phyloP scores from a whole-genome alignment of 169 alveolate genomes.

The Plasmodium knowlesi region DNA sequence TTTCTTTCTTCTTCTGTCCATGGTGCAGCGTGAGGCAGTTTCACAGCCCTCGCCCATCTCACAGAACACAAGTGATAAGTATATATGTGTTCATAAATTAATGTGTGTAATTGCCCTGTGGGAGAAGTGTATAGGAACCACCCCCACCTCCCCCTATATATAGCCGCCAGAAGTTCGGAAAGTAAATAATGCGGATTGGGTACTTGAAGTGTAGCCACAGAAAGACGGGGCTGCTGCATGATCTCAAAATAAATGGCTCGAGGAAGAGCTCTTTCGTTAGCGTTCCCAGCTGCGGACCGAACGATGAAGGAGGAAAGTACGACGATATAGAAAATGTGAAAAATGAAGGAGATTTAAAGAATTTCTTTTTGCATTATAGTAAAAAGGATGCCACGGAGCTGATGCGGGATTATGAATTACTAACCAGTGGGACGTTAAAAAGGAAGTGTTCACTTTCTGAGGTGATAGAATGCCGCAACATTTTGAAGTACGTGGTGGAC shows the following conservation, averaged over 20 bases:
- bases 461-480: slow-evolving; percentile 13
- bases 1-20: background rate
- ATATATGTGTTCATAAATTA: background rate
- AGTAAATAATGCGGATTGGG: background rate
- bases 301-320: background rate
- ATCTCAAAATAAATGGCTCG: background rate
- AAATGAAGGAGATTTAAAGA: slow-evolving; percentile 14
- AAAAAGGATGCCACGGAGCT: background rate
- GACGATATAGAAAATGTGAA: slow-evolving; percentile 25
- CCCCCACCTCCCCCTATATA: background rate
- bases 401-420: slow-evolving; percentile 12
- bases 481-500: slow-evolving; percentile 16
- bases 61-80: background rate
- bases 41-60: background rate
- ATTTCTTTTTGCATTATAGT: slow-evolving; percentile 4
- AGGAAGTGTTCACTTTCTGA: slow-evolving; percentile 14
- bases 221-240: background rate
- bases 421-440: slow-evolving; percentile 11
- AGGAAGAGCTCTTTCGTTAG: background rate
- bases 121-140: background rate
- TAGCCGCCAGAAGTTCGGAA: background rate
- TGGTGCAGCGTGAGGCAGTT: background rate
- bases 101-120: background rate
- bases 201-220: background rate
- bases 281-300: background rate